phyloP scores from a whole-genome alignment of 768 basidiomycete genomes.

The Hypsizygus marmoreus region DNA sequence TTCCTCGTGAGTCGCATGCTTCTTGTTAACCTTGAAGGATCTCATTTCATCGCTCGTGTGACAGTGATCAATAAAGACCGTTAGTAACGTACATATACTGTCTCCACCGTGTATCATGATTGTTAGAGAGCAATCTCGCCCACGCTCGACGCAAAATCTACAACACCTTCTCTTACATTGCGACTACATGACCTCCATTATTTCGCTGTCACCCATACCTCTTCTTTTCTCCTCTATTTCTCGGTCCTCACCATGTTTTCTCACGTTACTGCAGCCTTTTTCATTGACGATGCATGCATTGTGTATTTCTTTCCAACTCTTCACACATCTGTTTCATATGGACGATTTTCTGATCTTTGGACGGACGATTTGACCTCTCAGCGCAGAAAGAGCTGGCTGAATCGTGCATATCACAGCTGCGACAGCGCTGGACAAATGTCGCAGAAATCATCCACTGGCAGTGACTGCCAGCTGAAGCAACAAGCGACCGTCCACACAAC shows the following conservation, averaged over 20 bases:
- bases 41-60: neutral
- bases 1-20: conserved; percentile 69
- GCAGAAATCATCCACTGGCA: too few species aligned
- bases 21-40: neutral
- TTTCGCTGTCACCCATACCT: conserved; percentile 4
- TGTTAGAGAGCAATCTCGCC: conserved; percentile 21
- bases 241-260: neutral
- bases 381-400: too few species aligned
- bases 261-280: neutral
- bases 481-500: too few species aligned
- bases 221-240: neutral
- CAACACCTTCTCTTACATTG: conserved; percentile 1
- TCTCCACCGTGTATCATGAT: conserved; percentile 24
- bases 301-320: conserved; percentile 4
- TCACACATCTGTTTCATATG: conserved; percentile 6
- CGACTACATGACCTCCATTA: conserved; percentile 4
- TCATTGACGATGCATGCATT: too few species aligned
- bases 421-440: too few species aligned
- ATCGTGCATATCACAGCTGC: too few species aligned
- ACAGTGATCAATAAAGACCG: conserved; percentile 22
- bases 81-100: conserved; percentile 28
- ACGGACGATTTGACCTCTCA: too few species aligned
- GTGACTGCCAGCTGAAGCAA: too few species aligned
- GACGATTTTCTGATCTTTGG: conserved; percentile 2
- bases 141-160: conserved; percentile 11